A percentile compares a stretch with the other conserved stretches of the same genome.
phyloP scores from a whole-genome alignment of 176 grass and related monocot genomes.

The Aechmea fasciata region DNA sequence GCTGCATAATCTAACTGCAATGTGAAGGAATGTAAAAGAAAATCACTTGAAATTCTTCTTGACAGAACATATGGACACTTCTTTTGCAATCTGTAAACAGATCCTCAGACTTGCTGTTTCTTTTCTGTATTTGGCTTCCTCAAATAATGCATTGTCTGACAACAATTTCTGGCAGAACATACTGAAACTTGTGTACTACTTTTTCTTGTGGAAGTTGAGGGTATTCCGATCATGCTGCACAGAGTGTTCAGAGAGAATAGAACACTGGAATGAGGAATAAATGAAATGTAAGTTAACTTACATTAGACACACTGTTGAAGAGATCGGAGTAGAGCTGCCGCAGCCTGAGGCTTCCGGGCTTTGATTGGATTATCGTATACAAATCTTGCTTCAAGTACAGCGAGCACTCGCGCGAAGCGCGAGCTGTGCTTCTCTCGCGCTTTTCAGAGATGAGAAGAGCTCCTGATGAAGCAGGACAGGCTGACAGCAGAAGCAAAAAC shows the following conservation, averaged over 20 bases:
- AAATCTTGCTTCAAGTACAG: slow-evolving; percentile 74
- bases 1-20: slow-evolving; percentile 3
- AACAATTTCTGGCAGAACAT: too few species aligned
- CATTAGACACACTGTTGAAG: slow-evolving; percentile 63
- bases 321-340: slow-evolving; percentile 63
- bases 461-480: slow-evolving; percentile 28
- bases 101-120: too few species aligned
- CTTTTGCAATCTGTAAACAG: too few species aligned
- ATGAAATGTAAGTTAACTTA: slow-evolving; percentile 9
- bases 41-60: not conserved
- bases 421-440: slow-evolving; percentile 42
- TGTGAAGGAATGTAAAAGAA: not conserved
- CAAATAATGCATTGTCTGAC: too few species aligned
- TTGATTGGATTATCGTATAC: slow-evolving; percentile 80
- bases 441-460: slow-evolving; percentile 13
- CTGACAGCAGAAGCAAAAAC: slow-evolving; percentile 12
- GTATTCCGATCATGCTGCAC: too few species aligned
- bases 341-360: slow-evolving; percentile 33
- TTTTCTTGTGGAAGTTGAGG: too few species aligned
- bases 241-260: too few species aligned
- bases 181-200: too few species aligned
- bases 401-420: slow-evolving; percentile 48
- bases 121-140: too few species aligned
- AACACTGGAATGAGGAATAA: not conserved
- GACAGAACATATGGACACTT: too few species aligned